phyloP scores from a whole-genome alignment of 768 basidiomycete species.

The Lactifluus pinguis region DNA sequence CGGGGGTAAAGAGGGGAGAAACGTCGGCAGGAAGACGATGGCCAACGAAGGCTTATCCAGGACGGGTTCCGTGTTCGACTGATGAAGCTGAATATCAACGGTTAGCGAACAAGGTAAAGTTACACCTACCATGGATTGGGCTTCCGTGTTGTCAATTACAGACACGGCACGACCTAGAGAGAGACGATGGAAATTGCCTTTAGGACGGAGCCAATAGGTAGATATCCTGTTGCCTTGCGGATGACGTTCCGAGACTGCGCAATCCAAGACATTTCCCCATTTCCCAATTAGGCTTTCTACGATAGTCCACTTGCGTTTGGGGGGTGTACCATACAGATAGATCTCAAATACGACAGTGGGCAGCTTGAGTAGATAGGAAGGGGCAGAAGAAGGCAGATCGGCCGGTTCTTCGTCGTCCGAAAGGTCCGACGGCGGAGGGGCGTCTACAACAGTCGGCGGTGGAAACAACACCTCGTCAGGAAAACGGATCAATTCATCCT shows the following conservation, averaged over 20 bases:
- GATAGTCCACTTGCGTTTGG: slow-evolving; percentile 52
- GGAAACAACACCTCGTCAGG: slow-evolving; percentile 37
- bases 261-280: slow-evolving; percentile 33
- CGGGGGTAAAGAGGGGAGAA: slow-evolving; percentile 28
- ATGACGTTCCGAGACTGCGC: slow-evolving; percentile 15
- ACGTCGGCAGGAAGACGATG: slow-evolving; percentile 55
- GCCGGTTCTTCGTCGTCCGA: slow-evolving; percentile 20
- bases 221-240: slow-evolving; percentile 21
- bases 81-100: slow-evolving; percentile 32
- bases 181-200: slow-evolving; percentile 23
- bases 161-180: slow-evolving; percentile 29
- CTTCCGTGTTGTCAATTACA: slow-evolving; percentile 33
- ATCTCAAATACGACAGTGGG: slow-evolving; percentile 42
- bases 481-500: slow-evolving; percentile 48
- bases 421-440: slow-evolving; percentile 16
- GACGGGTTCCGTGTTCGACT: slow-evolving; percentile 34
- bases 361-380: slow-evolving; percentile 21
- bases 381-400: background rate
- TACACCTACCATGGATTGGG: slow-evolving; percentile 29
- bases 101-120: slow-evolving; percentile 22
- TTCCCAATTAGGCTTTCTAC: slow-evolving; percentile 52
- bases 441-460: slow-evolving; percentile 32
- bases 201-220: slow-evolving; percentile 21
- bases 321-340: slow-evolving; percentile 56
- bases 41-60: slow-evolving; percentile 50